Conservation (phyloP, 768 basidiomycete genomes). For the Scleroderma bovista region DNA sequence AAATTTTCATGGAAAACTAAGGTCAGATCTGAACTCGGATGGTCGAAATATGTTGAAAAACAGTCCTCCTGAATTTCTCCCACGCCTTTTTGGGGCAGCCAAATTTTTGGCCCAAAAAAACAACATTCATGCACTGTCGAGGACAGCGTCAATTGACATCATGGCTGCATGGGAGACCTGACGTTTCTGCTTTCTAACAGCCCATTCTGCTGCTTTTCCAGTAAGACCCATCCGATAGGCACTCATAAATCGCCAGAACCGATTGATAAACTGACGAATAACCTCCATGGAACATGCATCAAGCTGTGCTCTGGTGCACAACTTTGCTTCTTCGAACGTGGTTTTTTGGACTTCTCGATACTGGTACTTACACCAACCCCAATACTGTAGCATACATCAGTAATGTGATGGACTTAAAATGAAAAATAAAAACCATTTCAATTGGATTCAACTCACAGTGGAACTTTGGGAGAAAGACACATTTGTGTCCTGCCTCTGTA, state of each 20-base stretch:
- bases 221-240: constrained; percentile 33
- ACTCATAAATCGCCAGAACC: constrained; percentile 31
- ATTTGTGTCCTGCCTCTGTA: constrained; percentile 19
- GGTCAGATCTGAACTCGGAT: background rate
- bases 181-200: constrained; percentile 30
- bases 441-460: constrained; percentile 32
- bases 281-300: constrained; percentile 32
- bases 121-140: background rate
- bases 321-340: constrained; percentile 28
- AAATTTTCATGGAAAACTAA: background rate
- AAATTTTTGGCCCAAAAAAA: background rate
- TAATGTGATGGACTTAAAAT: too few relatives aligned
- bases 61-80: background rate
- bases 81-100: background rate
- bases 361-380: constrained; percentile 33
- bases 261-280: constrained; percentile 33
- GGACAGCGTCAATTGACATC: constrained; percentile 28
- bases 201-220: constrained; percentile 34
- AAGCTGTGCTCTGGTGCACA: constrained; percentile 19
- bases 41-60: background rate
- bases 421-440: background rate
- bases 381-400: constrained; percentile 18
- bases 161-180: constrained; percentile 26
- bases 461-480: constrained; percentile 32
- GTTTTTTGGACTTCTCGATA: constrained; percentile 29